Conservation (phyloP, 2,329 filamentous ascomycete species). For the Aureobasidium lini region DNA sequence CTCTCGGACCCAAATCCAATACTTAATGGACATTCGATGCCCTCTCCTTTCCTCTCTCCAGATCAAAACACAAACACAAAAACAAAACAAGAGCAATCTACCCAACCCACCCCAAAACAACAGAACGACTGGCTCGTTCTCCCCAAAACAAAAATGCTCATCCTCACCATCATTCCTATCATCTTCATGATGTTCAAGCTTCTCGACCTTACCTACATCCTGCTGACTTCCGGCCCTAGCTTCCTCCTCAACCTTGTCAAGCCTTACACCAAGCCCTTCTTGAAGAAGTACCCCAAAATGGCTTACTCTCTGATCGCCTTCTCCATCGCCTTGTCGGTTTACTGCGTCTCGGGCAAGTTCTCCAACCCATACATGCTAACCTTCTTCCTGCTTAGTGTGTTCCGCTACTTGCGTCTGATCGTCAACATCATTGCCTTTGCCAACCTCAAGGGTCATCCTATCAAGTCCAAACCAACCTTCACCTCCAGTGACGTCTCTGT, state of each 20-base stretch:
- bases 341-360: neutral
- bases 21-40: neutral
- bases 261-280: neutral
- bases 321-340: neutral
- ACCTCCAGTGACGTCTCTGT: conserved; percentile 24
- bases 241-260: neutral
- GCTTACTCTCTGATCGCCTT: neutral
- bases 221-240: neutral
- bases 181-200: neutral
- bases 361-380: conserved; percentile 3
- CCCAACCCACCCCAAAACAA: too few relatives aligned
- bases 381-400: conserved; percentile 18
- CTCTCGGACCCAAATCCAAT: neutral
- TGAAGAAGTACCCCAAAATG: conserved; percentile 1
- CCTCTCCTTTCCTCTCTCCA: neutral
- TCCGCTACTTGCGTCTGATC: conserved; percentile 24
- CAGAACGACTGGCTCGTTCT: conserved; percentile 1
- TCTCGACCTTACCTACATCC: neutral
- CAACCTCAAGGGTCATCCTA: conserved; percentile 23
- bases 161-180: neutral
- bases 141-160: neutral
- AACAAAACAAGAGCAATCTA: neutral
- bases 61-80: conserved; percentile 3
- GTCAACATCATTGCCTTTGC: conserved; percentile 24
- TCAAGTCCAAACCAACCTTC: conserved; percentile 22